Evolutionary conservation across 2,329 filamentous ascomycete genomes (phyloP).

Genomic region (Apiospora sp.): DNA sequence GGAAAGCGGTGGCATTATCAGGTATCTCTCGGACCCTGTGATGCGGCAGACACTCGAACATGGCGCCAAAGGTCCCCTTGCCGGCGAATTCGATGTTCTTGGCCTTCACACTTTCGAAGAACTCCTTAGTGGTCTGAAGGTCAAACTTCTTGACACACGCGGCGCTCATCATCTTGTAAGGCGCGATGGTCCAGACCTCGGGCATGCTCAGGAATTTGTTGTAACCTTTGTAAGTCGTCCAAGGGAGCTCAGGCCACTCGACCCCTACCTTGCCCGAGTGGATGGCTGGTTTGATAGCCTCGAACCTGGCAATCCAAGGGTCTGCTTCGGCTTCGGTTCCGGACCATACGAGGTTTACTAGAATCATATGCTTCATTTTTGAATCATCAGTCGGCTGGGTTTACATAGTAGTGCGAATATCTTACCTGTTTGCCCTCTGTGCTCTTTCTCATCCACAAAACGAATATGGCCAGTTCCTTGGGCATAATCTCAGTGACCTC

Average conservation of each 20-base stretch:
- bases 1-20: not conserved
- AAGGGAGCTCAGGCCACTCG: constrained; percentile 13
- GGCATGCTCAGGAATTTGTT: constrained; percentile 18
- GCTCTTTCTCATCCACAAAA: constrained; percentile 21
- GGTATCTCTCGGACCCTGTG: constrained; percentile 8
- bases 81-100: constrained; percentile 14
- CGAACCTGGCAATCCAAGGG: constrained; percentile 5
- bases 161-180: constrained; percentile 18
- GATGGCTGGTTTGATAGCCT: not conserved
- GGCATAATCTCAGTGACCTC: not conserved
- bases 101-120: constrained; percentile 15
- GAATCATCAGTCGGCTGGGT: not conserved
- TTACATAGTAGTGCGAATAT: not conserved
- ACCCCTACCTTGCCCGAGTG: not conserved
- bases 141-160: constrained; percentile 13
- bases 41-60: constrained; percentile 12
- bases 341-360: not conserved
- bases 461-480: constrained; percentile 9
- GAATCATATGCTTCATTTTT: not conserved
- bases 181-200: constrained; percentile 14
- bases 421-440: constrained; percentile 13
- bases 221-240: constrained; percentile 22
- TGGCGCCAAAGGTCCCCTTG: constrained; percentile 17
- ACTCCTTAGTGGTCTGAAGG: constrained; percentile 4
- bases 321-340: not conserved